Percentiles rank a stretch among this genome's conserved stretches.
These are phyloP conservation scores for Entrophospora sp. DNA, from an alignment of 192 early-diverging fungal genomes.

Conservation along the genomic window DNA sequence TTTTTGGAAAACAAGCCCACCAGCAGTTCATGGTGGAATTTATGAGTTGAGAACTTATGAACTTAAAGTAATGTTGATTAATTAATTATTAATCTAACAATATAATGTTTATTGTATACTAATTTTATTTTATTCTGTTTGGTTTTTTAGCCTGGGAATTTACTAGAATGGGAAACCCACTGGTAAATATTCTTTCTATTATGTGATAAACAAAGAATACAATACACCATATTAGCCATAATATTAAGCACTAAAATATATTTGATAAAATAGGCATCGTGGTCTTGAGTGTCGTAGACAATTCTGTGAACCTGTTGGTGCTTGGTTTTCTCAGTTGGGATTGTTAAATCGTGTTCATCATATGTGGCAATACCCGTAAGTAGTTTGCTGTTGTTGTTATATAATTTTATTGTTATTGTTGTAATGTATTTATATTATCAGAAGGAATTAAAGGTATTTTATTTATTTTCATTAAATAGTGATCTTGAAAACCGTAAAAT, in stretches of 20 bases:
- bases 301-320: constrained; percentile 88
- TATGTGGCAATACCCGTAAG: constrained; percentile 82
- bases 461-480: constrained; percentile 26
- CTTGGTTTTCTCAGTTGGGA: constrained; percentile 93
- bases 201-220: too few species aligned
- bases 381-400: background rate
- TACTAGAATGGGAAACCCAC: constrained; percentile 90
- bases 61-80: constrained; percentile 44
- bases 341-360: constrained; percentile 85
- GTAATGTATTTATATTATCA: too few species aligned
- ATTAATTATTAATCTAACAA: background rate
- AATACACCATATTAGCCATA: too few species aligned
- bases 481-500: constrained; percentile 83
- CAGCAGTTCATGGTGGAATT: constrained; percentile 67
- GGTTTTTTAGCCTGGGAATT: constrained; percentile 60
- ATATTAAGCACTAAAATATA: too few species aligned
- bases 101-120: background rate
- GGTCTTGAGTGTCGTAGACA: constrained; percentile 82
- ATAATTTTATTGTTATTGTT: background rate
- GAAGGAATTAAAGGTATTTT: background rate
- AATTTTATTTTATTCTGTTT: too few species aligned
- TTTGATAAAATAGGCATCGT: constrained; percentile 43
- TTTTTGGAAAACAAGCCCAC: constrained; percentile 79
- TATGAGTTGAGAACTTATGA: constrained; percentile 89
- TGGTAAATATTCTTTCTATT: too few species aligned